Evolutionary conservation across 2,329 filamentous ascomycete species (phyloP), one percentile per base, ranked within the genome.

Genomic region (Beauveria asiatica): DNA sequence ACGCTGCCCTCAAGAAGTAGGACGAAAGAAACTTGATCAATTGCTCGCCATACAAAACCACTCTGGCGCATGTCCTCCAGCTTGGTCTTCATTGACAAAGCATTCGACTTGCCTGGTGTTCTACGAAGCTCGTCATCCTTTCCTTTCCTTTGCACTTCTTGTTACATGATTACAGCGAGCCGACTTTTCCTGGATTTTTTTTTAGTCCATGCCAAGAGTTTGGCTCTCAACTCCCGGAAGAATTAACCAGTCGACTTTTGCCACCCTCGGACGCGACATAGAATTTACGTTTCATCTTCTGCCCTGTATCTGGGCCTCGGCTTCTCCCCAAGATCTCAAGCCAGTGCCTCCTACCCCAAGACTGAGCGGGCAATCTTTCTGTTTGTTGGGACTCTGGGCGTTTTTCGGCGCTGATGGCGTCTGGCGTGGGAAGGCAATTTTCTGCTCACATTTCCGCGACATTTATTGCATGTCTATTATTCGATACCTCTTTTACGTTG

Each of bases 1-100:
- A 93, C 65, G 90, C 89, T 44, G 85, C 89, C 25, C 74, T 92
- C 70, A 86, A 82, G 75, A 90, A 86, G 72, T 87, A 79, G 68
- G 19, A 16, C 5, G 27, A 52, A 30, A 39, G 13, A 48, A 23
- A 27, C n/a, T 33, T 41, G 16, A 52, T 21, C 30, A 33, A n/a
- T 37, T 13, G 25, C 39, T 45, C 21, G 25, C 11, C 27, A 33
- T 30, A 0, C 17, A 45, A 41, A 16, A 55, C n/a, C 39, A 39
- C 53, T 45, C 13, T 11, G 51, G 33, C 37, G 45, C 37, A 45
- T 41, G 51, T 56, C 39, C 27, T 52, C 27, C 21, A 19, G 19
- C 25, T 39, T 51, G 37, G 30, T 55, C 33, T 56, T 21, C 30
- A 49, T 33, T 21, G 7, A 49, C 33, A 19, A 11, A 13, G 49